Conservation (phyloP, 805 yeast species). For the Zygoascus flipseniorum region DNA sequence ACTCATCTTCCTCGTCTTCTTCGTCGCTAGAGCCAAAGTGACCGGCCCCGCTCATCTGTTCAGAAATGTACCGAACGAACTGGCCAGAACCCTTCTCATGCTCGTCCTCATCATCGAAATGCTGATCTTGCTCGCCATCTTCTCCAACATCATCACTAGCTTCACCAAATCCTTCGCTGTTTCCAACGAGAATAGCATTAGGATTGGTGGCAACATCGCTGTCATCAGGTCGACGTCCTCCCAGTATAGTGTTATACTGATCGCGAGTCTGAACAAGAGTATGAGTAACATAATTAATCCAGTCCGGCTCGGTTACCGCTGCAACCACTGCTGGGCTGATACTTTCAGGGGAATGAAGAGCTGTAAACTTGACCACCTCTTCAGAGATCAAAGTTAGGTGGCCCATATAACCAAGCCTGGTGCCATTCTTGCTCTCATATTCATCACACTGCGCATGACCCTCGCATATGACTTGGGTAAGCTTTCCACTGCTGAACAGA, state of each 20-base stretch:
- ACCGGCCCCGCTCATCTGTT: conserved; percentile 53
- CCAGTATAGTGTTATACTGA: conserved; percentile 87
- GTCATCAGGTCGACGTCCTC: conserved; percentile 54
- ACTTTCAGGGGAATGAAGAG: conserved; percentile 51
- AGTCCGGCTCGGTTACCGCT: conserved; percentile 42
- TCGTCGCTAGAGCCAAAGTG: conserved; percentile 48
- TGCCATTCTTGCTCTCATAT: conserved; percentile 49
- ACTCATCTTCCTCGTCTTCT: conserved; percentile 47
- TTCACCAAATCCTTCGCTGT: conserved; percentile 27
- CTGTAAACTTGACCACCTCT: conserved; percentile 81
- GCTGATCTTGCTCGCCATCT: conserved; percentile 28
- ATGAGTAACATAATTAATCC: conserved; percentile 79
- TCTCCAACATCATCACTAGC: conserved; percentile 27
- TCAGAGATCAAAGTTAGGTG: conserved; percentile 89
- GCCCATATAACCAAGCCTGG: conserved; percentile 93
- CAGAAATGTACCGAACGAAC: conserved; percentile 68
- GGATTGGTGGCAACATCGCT: conserved; percentile 26
- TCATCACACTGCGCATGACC: conserved; percentile 55
- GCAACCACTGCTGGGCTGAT: conserved; percentile 46
- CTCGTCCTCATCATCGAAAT: conserved; percentile 22
- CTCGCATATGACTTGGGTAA: conserved; percentile 48
- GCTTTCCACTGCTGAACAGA: conserved; percentile 54
- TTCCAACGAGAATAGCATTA: conserved; percentile 27
- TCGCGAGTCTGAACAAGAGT: conserved; percentile 83
- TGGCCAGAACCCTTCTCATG: conserved; percentile 33